Base-by-base conservation (phyloP, 1,139 yeast species). In the Blastobotrys indianensis region DNA sequence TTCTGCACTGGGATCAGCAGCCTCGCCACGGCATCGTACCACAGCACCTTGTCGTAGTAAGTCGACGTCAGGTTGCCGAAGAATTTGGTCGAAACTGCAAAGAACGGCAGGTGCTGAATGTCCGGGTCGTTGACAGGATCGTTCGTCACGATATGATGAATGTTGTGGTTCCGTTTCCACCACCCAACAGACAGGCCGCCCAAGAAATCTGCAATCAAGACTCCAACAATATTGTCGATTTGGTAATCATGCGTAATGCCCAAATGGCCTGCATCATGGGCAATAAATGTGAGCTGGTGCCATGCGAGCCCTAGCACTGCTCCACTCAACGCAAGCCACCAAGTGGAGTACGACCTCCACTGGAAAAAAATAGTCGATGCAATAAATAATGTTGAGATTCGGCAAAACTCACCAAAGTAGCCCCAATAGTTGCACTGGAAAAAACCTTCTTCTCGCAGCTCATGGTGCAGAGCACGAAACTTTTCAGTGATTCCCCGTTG, bases 91-190 rank as follows among this genome's bases (percentile, higher is more conserved):
- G 90, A 81, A 20, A 88, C 94, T 1, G 95, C 94, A 62, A 87
- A 87, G 58, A 87, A 87, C 1, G 96, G 96, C 53, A 87, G 65
- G 65, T 87, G 96, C 64, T 88, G 96, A 60, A 87, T 88, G 66
- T 87, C 96, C 0, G 96, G 96, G 60, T 88, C 96, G 62, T 87
- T 95, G 1, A 83, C 82, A 0, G 96, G 96, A 59, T 87, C 95
- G 63, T 87, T 87, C 12, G 96, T 84, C 46, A 87, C 75, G 47
- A 87, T 67, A 64, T 87, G 96, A 62, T 88, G 96, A 17, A 87
- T 94, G 62, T 87, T 87, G 64, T 87, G 96, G 64, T 85, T 87
- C 44, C 92, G 73, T 59, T 87, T 88, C 96, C 96, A 87, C 96
- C 96, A 87, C 1, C 95, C 95, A 33, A 86, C 64, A 44, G 95